These are phyloP conservation scores for Brassica carinata DNA, from an alignment of 345 rosid genomes.

Conservation along the genomic window DNA sequence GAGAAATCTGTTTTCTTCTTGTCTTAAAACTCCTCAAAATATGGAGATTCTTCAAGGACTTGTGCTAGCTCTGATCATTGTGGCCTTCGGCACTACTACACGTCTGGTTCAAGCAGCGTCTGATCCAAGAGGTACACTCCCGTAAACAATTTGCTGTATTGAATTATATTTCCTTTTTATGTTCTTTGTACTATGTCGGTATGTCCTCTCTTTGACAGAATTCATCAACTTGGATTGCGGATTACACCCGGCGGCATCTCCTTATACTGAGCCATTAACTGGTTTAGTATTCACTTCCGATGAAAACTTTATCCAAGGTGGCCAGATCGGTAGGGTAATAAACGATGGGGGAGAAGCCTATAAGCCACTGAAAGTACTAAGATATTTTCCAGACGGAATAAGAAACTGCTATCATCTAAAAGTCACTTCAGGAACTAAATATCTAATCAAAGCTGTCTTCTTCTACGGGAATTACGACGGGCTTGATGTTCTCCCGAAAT, in stretches of 20 bases:
- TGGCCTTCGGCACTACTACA: background rate
- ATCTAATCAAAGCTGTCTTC: constrained; percentile 43
- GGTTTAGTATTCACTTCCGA: constrained; percentile 40
- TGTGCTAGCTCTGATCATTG: constrained; percentile 16
- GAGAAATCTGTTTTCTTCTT: constrained; percentile 22
- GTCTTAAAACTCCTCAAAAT: background rate
- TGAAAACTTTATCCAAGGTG: constrained; percentile 39
- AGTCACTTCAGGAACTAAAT: constrained; percentile 20
- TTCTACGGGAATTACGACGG: constrained; percentile 52
- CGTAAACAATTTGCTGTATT: background rate
- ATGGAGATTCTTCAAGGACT: constrained; percentile 24
- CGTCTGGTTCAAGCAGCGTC: constrained; percentile 17
- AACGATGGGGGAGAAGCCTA: background rate
- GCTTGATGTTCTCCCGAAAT: constrained; percentile 23
- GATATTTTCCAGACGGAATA: constrained; percentile 47
- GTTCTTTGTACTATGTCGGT: background rate
- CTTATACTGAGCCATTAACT: constrained; percentile 33
- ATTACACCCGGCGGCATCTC: constrained; percentile 10
- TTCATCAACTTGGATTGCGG: constrained; percentile 57
- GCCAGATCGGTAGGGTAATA: constrained; percentile 26
- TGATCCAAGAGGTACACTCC: constrained; percentile 38
- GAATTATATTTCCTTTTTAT: background rate
- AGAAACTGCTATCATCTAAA: constrained; percentile 45
- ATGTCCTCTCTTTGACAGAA: constrained; percentile 31
- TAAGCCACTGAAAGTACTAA: constrained; percentile 26